Evolutionary conservation across 768 basidiomycete genomes (phyloP), one percentile per base, ranked within the genome.

Genomic region (Artomyces pyxidatus): DNA sequence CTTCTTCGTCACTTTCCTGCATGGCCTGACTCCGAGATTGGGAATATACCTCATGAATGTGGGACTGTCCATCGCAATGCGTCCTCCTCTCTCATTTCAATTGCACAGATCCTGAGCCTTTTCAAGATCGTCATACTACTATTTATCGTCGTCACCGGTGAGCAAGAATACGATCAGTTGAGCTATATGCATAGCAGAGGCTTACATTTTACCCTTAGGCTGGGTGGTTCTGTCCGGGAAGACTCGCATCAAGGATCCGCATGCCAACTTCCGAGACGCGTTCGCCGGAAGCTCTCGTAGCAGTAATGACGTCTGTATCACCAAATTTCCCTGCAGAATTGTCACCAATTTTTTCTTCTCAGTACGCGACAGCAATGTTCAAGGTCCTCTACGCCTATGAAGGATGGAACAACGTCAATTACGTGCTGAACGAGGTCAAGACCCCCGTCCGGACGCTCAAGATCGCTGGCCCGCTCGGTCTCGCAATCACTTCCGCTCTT

Each of bases 301-400:
- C 42, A 70, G 74, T 39, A 75, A 77, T 51, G 74, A 74, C 21
- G 73, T 71, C 42, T 47, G 61, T 50, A 23, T 3, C 30, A 6
- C 26, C 1, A 3, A 2, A 19, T 4, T 37, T 14, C 23, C 3
- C 17, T 37, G 26, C 12, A 4, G 28, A 26, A 8, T 0, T 16
- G 10, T 11, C 21, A 10, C 26, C 48, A 16, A 41, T 14, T 19
- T 37, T n/a, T 1, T 23, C 10, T 35, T 6, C 19, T 17, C 45
- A 80, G 78, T 82, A 79, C 48, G 79, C 77, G 1, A 77, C 78
- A 0, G 80, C 77, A 2, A 78, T 71, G 0, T 78, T 77, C 71
- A 79, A 81, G 52, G 76, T 81, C 22, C 62, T 81, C 21, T 66
- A 68, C 47, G 59, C 71, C 1, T 76, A 72, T 48, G 38, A 59